Conservation (phyloP, 169 alveolate genomes). For the Toxoplasma gondii region DNA sequence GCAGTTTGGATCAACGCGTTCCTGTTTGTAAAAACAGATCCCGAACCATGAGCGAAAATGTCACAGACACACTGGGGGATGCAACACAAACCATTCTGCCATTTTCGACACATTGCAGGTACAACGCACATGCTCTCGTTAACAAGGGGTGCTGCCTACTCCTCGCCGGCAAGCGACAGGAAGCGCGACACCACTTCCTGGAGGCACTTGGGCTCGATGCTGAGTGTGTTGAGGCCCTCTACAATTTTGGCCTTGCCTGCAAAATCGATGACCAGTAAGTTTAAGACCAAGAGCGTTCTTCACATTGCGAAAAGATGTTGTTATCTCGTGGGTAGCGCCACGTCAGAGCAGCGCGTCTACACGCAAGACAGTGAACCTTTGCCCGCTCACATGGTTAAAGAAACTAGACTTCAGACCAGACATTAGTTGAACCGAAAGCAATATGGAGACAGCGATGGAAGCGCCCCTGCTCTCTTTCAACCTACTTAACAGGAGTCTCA, state of each 20-base stretch:
- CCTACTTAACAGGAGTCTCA: too few relatives aligned
- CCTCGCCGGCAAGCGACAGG: slow-evolving; percentile 71
- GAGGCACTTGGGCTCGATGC: slow-evolving; percentile 91
- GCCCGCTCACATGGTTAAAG: neutral
- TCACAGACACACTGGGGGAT: neutral
- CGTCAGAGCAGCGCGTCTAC: too few relatives aligned
- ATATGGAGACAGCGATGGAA: too few relatives aligned
- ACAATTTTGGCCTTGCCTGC: slow-evolving; percentile 82
- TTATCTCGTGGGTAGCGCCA: neutral
- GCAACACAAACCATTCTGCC: neutral
- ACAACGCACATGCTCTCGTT: slow-evolving; percentile 83
- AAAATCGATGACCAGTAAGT: neutral
- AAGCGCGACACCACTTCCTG: slow-evolving; percentile 38
- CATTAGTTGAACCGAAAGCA: too few relatives aligned
- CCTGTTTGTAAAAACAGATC: neutral
- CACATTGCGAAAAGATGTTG: neutral
- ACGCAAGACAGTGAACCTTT: neutral
- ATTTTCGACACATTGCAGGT: slow-evolving; percentile 16
- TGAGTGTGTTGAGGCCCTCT: slow-evolving; percentile 92
- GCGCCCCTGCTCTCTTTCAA: too few relatives aligned
- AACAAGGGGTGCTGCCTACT: slow-evolving; percentile 90
- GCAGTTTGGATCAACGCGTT: neutral
- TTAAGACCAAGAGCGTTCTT: neutral
- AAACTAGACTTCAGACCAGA: too few relatives aligned
- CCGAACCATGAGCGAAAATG: neutral